A percentile compares a stretch with the other conserved stretches of the same genome.
Evolutionary conservation across 768 basidiomycete genomes (phyloP).

Genomic region (Fibroporia radiculosa): DNA sequence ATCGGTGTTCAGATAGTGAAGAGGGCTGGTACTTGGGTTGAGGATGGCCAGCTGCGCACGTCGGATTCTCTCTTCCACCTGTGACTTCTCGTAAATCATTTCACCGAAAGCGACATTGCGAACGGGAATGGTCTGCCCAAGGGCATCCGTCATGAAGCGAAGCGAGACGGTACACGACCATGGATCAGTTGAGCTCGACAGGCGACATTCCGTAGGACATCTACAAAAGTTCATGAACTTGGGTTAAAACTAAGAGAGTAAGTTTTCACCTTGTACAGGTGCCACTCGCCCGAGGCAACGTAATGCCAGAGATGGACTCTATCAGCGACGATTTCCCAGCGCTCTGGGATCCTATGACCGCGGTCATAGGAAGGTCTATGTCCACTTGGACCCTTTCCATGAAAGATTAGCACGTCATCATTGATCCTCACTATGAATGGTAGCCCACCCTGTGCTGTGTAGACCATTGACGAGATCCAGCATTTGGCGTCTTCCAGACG

Average conservation of each 20-base stretch:
- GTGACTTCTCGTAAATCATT: slow-evolving; percentile 38
- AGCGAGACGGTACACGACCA: slow-evolving; percentile 29
- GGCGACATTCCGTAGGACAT: slow-evolving; percentile 30
- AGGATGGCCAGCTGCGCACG: slow-evolving; percentile 61
- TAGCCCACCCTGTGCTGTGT: slow-evolving; percentile 51
- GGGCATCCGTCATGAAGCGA: slow-evolving; percentile 21
- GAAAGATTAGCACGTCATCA: not conserved
- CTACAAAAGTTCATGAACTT: slow-evolving; percentile 12
- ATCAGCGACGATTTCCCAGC: slow-evolving; percentile 75
- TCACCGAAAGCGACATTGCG: slow-evolving; percentile 19
- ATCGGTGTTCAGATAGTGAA: slow-evolving; percentile 31
- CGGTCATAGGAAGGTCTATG: slow-evolving; percentile 67
- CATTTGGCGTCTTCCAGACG: slow-evolving; percentile 37
- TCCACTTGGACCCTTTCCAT: slow-evolving; percentile 46
- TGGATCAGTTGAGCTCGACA: slow-evolving; percentile 18
- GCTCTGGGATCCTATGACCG: slow-evolving; percentile 65
- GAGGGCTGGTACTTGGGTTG: slow-evolving; percentile 36
- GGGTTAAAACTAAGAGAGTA: not conserved
- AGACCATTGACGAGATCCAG: slow-evolving; percentile 53
- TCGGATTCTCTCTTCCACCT: slow-evolving; percentile 60
- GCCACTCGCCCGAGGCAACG: slow-evolving; percentile 58
- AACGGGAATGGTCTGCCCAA: slow-evolving; percentile 26
- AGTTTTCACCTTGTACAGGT: slow-evolving; percentile 60
- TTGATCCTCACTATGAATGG: not conserved
- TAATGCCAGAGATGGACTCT: slow-evolving; percentile 71